Evolutionary conservation across 176 grass and related monocot genomes (phyloP).

Genomic region (Phyllostachys edulis): DNA sequence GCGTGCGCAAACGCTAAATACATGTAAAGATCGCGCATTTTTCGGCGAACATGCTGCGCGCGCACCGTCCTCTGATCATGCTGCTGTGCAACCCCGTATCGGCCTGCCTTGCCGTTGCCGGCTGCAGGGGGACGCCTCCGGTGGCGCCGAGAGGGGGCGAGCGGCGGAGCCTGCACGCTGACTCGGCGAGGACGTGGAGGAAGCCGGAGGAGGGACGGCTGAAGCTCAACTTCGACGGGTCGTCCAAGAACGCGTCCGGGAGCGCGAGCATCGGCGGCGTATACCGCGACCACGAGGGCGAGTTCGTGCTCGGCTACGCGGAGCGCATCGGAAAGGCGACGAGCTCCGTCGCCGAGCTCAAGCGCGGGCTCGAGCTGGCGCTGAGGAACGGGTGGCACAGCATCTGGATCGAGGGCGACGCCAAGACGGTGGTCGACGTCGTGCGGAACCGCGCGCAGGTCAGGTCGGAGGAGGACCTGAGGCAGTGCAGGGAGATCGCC

Average conservation of each 20-base stretch:
- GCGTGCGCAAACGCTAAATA: not conserved
- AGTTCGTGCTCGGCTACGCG: constrained; percentile 72
- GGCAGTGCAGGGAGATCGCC: constrained; percentile 41
- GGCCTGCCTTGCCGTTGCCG: not conserved
- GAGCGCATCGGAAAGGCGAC: constrained; percentile 57
- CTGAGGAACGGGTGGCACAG: constrained; percentile 46
- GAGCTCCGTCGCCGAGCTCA: constrained; percentile 61
- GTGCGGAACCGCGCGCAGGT: not conserved
- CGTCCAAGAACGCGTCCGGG: constrained; percentile 39
- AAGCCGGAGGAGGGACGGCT: constrained; percentile 58
- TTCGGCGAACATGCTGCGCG: constrained; percentile 5
- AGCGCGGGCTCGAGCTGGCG: constrained; percentile 62
- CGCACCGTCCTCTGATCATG: constrained; percentile 14
- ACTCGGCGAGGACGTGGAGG: constrained; percentile 34
- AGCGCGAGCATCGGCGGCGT: constrained; percentile 85
- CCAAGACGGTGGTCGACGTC: constrained; percentile 46
- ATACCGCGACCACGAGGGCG: constrained; percentile 68
- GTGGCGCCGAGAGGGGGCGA: not conserved
- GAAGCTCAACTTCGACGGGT: constrained; percentile 91
- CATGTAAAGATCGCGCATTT: not conserved
- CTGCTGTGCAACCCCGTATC: not conserved
- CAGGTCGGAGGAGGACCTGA: constrained; percentile 24
- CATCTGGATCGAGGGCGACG: constrained; percentile 62
- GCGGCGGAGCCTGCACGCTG: not conserved
- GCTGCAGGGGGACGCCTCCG: not conserved